Percentiles rank a stretch among this genome's conserved stretches.
Evolutionary conservation across 768 basidiomycete species (phyloP).

Genomic region (Leucosporidium scottii): DNA sequence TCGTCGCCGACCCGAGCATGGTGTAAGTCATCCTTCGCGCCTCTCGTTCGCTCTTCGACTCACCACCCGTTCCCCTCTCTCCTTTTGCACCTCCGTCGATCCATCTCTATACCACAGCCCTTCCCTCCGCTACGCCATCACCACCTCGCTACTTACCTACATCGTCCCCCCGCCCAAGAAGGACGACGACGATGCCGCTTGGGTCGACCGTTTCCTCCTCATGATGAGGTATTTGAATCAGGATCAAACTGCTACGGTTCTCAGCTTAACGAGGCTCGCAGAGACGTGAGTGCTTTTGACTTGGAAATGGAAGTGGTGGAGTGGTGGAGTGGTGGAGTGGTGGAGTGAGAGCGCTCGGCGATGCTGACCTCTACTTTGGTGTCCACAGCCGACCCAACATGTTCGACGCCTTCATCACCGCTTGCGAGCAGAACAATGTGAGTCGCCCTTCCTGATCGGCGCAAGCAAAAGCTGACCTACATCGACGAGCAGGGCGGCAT

Average conservation of each 20-base stretch:
- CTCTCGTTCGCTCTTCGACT: no score
- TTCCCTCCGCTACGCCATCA: constrained; percentile 50
- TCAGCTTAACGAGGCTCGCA: constrained; percentile 60
- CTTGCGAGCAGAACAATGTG: constrained; percentile 78
- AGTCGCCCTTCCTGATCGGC: constrained; percentile 38
- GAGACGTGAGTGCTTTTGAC: constrained; percentile 27
- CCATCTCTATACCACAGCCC: not conserved
- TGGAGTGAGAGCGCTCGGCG: no score
- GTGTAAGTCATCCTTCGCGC: not conserved
- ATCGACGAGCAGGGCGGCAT: constrained; percentile 63
- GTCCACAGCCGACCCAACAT: not conserved
- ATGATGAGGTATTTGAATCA: constrained; percentile 62
- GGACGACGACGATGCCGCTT: constrained; percentile 58
- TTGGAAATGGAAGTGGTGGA: no score
- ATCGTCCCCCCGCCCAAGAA: constrained; percentile 69
- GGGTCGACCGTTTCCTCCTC: constrained; percentile 75
- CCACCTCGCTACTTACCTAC: constrained; percentile 62
- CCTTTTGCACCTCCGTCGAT: not conserved
- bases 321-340: no score
- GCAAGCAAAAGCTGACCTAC: not conserved
- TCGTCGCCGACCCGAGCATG: not conserved
- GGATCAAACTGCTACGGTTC: constrained; percentile 52
- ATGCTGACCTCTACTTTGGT: no score
- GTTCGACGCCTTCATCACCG: constrained; percentile 63
- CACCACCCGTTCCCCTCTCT: not conserved